A percentile compares a stretch with the other conserved stretches of the same genome.
Conservation (phyloP, 1,139 yeast species). For the Yamadazyma blattariae region DNA sequence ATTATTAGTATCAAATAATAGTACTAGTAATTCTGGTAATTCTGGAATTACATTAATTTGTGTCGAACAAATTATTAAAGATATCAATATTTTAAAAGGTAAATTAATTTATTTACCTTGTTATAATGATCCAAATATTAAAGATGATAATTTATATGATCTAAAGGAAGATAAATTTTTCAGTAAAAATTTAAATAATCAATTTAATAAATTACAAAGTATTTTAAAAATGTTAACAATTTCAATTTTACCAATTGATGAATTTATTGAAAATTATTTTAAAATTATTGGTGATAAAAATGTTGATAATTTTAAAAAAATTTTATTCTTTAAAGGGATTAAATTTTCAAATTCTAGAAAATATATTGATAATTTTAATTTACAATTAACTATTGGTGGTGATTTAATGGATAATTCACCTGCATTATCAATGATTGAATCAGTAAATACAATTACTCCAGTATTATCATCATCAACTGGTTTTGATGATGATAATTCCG, state of each 20-base stretch:
- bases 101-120: constrained; percentile 53
- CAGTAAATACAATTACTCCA: background rate
- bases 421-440: constrained; percentile 10
- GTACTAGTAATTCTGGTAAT: no score
- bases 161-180: constrained; percentile 23
- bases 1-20: constrained; percentile 32
- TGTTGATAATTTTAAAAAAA: constrained; percentile 58
- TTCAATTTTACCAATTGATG: constrained; percentile 59
- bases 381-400: constrained; percentile 54
- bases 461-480: background rate
- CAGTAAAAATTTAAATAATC: constrained; percentile 46
- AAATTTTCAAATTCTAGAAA: constrained; percentile 49
- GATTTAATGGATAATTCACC: constrained; percentile 17
- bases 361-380: constrained; percentile 59
- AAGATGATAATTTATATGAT: constrained; percentile 14
- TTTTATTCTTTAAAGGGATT: constrained; percentile 53
- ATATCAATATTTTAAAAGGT: constrained; percentile 61
- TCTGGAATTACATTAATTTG: constrained; percentile 67
- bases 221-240: constrained; percentile 66
- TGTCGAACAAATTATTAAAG: constrained; percentile 80
- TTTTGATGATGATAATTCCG: background rate
- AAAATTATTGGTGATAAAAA: constrained; percentile 66
- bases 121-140: constrained; percentile 32
- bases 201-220: constrained; percentile 55
- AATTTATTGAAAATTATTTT: constrained; percentile 65